phyloP scores from a whole-genome alignment of 805 yeast genomes.

The Starmera dryadoides region DNA sequence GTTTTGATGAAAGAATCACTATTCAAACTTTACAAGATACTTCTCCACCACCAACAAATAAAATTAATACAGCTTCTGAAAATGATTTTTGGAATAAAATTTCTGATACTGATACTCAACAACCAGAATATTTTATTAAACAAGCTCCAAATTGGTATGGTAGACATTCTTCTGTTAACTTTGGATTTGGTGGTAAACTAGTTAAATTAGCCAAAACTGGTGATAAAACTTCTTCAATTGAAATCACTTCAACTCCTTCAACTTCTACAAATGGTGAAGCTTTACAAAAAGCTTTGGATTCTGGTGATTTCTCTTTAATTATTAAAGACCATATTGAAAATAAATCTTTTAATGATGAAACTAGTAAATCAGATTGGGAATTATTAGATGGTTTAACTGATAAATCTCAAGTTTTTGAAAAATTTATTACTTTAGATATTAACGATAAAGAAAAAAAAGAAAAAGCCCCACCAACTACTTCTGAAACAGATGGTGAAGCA shows the following conservation, averaged over 20 bases:
- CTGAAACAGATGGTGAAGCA: constrained; percentile 25
- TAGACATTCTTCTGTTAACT: constrained; percentile 64
- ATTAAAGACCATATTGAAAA: constrained; percentile 45
- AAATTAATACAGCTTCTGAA: constrained; percentile 42
- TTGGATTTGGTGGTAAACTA: constrained; percentile 93
- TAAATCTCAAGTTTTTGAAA: constrained; percentile 40
- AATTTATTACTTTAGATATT: constrained; percentile 27
- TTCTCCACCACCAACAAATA: constrained; percentile 43
- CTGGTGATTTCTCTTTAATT: constrained; percentile 45
- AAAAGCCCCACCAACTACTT: neutral
- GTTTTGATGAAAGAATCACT: constrained; percentile 76
- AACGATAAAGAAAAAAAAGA: constrained; percentile 20
- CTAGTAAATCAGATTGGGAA: constrained; percentile 58
- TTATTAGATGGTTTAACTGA: constrained; percentile 51
- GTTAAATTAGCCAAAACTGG: constrained; percentile 44
- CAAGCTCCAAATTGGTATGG: constrained; percentile 92
- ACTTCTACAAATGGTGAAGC: constrained; percentile 29
- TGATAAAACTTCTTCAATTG: constrained; percentile 31
- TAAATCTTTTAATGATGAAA: constrained; percentile 23
- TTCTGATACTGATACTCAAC: constrained; percentile 59
- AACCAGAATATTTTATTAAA: constrained; percentile 59
- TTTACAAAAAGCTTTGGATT: constrained; percentile 50
- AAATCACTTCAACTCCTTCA: constrained; percentile 27
- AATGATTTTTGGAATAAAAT: constrained; percentile 83
- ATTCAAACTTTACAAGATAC: constrained; percentile 89